Conservation (phyloP, 2,329 filamentous ascomycete species). For the Phialocephala subalpina region DNA sequence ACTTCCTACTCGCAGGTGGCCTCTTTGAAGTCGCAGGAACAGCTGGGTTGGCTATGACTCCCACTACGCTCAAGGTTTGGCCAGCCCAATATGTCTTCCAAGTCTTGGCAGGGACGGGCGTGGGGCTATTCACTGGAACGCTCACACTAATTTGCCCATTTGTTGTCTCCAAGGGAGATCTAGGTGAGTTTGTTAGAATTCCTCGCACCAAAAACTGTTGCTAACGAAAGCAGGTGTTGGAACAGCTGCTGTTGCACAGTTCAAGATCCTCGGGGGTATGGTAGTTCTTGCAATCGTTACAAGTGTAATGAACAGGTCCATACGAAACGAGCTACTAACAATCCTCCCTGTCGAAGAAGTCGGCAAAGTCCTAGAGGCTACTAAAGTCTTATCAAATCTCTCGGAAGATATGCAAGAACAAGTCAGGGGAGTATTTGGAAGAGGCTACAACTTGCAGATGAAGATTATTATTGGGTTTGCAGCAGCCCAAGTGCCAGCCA, state of each 20-base stretch:
- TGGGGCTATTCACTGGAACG: neutral
- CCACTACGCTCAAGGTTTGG: too few species aligned
- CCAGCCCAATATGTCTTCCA: neutral
- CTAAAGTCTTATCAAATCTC: neutral
- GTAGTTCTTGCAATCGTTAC: neutral
- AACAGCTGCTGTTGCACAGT: neutral
- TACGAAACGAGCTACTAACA: neutral
- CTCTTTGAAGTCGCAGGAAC: too few species aligned
- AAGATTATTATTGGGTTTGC: neutral
- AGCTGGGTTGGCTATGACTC: too few species aligned
- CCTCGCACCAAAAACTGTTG: neutral
- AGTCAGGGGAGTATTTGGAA: neutral
- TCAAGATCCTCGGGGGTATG: neutral
- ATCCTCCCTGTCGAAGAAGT: neutral
- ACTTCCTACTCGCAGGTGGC: too few species aligned
- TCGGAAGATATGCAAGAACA: neutral
- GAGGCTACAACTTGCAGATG: slow-evolving; percentile 1
- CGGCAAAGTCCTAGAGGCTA: neutral
- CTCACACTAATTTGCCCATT: neutral
- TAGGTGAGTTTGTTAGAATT: neutral
- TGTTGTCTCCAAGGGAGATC: neutral
- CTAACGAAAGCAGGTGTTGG: too few species aligned
- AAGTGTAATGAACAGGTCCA: neutral
- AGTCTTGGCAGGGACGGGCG: neutral
- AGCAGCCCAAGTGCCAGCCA: neutral